Evolutionary conservation across 345 rosid species (phyloP).

Genomic region (Aquilaria malaccensis): DNA sequence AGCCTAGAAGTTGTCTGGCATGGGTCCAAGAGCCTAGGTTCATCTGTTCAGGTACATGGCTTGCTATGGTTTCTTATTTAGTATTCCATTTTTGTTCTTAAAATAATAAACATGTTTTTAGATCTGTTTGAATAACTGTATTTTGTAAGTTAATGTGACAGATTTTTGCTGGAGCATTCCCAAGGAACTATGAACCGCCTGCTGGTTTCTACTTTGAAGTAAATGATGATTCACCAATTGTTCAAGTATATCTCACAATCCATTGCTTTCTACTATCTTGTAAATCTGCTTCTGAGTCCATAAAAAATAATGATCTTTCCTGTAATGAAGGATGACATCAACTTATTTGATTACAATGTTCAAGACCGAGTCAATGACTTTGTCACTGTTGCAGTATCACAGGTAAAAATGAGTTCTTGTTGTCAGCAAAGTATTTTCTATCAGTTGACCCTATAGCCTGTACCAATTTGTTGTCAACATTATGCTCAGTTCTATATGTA

Average conservation of each 20-base stretch:
- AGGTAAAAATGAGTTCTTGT: conserved; percentile 36
- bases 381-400: conserved; percentile 87
- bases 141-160: conserved; percentile 16
- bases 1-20: conserved; percentile 96
- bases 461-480: conserved; percentile 8
- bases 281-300: conserved; percentile 9
- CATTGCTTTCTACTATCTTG: conserved; percentile 6
- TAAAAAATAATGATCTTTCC: conserved; percentile 21
- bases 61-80: conserved; percentile 2
- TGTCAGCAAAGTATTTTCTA: background rate
- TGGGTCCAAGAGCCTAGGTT: conserved; percentile 85
- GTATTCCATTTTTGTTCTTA: background rate
- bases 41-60: conserved; percentile 63
- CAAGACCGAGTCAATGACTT: conserved; percentile 86
- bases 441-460: background rate
- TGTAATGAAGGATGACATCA: conserved; percentile 59
- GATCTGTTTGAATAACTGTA: too few species aligned
- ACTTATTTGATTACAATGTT: conserved; percentile 92
- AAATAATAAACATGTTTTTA: background rate
- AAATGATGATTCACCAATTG: conserved; percentile 60
- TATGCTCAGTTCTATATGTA: conserved; percentile 1
- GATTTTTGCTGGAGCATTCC: conserved; percentile 98
- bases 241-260: conserved; percentile 51
- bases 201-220: conserved; percentile 93
- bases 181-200: conserved; percentile 87